Evolutionary conservation across 1,284 basidiomycete genomes (phyloP), one percentile per base, ranked within the genome.

Genomic region (Kalmanozyma brasiliensis): DNA sequence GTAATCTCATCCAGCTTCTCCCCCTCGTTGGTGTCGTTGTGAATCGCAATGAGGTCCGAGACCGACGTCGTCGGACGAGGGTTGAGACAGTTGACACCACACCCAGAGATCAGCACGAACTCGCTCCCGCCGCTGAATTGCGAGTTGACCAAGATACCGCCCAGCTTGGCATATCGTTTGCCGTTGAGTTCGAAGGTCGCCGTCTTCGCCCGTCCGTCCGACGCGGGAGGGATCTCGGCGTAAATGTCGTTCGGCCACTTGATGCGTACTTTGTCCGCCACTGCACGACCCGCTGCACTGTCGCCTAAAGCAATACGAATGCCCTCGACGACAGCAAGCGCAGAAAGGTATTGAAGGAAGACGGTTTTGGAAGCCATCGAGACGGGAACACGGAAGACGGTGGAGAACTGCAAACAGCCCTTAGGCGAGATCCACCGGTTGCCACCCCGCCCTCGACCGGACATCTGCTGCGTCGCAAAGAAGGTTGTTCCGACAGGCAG

Each of bases 221-320:
- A 38, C 8, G 84, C 85, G 11, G 49, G 19, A 1, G 67, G 59
- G n/a, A 88, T 82, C 33, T 87, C 86, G 2, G 89, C 90, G 78
- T 98, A 98, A 8, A 99, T 85, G 79, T 99, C 95, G 78, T 98
- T 98, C 11, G 95, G 95, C 96, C 96, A 99, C 83, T 98, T 99
- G 51, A 98, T 85, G 4, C 76, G 49, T 1, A 81, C 52, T 43
- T 89, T 87, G 5, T 95, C 87, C 5, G 85, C 85, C 0, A 87
- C 74, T 13, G 85, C 84, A 7, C 33, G 22, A 0, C 49, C 67
- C 1, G 89, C 90, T 61, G 85, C 85, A 23, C 81, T 82, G 0
- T 84, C 69, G 11, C 85, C 89, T 3, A 81, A 64, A 1, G 63
- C 70, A 80, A 77, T 13, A 84, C 85, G 56, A 52, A 91, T 90